A percentile compares a stretch with the other conserved stretches of the same genome.
phyloP scores from a whole-genome alignment of 2,329 filamentous ascomycete species.

The Talaromyces sp. region DNA sequence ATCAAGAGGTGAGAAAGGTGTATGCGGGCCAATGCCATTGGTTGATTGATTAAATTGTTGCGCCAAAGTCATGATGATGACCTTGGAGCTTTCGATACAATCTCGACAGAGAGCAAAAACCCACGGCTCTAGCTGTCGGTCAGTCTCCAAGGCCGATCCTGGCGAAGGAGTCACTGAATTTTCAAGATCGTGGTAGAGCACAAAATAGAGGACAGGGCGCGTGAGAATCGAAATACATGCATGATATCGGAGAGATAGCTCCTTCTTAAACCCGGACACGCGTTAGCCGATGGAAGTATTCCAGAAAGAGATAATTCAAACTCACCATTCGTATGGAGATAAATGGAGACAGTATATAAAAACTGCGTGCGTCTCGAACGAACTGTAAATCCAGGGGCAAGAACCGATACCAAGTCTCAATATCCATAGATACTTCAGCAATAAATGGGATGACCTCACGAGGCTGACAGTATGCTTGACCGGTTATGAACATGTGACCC shows the following conservation, averaged over 20 bases:
- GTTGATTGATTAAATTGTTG: neutral
- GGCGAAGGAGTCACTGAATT: neutral
- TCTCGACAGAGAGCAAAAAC: neutral
- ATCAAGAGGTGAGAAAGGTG: neutral
- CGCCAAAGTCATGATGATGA: neutral
- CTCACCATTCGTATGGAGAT: neutral
- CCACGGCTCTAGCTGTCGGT: neutral
- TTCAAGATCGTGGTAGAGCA: conserved; percentile 4
- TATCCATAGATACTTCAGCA: neutral
- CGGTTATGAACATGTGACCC: neutral
- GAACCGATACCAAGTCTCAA: neutral
- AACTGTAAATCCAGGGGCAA: neutral
- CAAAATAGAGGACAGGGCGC: neutral
- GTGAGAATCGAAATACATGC: conserved; percentile 1
- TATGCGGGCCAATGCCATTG: neutral
- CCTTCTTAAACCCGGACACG: neutral
- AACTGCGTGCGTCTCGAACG: neutral
- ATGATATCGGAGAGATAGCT: conserved; percentile 1
- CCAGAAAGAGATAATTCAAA: neutral
- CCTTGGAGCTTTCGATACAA: conserved; percentile 1
- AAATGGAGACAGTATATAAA: neutral
- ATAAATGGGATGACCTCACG: neutral
- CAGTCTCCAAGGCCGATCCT: neutral
- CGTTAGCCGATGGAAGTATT: neutral
- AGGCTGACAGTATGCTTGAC: neutral